Conservation (phyloP, 768 basidiomycete species). For the Xerocomus potaroensis region DNA sequence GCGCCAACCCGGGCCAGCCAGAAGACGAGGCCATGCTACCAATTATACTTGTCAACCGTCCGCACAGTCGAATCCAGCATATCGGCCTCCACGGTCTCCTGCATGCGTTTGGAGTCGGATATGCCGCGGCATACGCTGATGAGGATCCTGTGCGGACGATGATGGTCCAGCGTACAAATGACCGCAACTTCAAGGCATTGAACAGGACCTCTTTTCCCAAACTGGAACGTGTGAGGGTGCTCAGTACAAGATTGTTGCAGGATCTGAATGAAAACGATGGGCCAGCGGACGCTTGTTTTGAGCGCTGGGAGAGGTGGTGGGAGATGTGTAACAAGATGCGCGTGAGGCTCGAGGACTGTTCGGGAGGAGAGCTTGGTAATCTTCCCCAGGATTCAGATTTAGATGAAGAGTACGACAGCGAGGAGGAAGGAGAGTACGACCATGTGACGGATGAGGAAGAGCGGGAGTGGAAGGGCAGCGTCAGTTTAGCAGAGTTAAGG, state of each 20-base stretch:
- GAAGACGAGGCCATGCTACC: constrained; percentile 31
- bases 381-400: constrained; percentile 31
- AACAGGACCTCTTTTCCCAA: constrained; percentile 56
- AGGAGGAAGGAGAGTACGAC: constrained; percentile 30
- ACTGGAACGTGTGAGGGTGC: constrained; percentile 52
- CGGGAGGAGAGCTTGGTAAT: constrained; percentile 55
- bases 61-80: constrained; percentile 53
- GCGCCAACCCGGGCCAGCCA: constrained; percentile 13
- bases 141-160: constrained; percentile 41
- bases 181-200: constrained; percentile 54
- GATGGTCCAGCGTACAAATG: constrained; percentile 55
- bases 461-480: constrained; percentile 23
- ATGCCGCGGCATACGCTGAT: constrained; percentile 39
- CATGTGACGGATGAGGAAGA: constrained; percentile 33
- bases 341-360: constrained; percentile 71
- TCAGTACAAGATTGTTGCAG: constrained; percentile 51
- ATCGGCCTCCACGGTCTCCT: constrained; percentile 68
- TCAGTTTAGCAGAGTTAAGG: constrained; percentile 43
- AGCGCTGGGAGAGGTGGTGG: constrained; percentile 73
- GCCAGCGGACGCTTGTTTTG: constrained; percentile 37
- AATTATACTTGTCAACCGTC: constrained; percentile 42
- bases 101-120: constrained; percentile 66
- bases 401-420: constrained; percentile 32
- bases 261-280: constrained; percentile 56
- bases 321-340: constrained; percentile 43